These are phyloP conservation scores for Hemileccinum rubropunctum DNA, from an alignment of 768 basidiomycete genomes.

Conservation along the genomic window DNA sequence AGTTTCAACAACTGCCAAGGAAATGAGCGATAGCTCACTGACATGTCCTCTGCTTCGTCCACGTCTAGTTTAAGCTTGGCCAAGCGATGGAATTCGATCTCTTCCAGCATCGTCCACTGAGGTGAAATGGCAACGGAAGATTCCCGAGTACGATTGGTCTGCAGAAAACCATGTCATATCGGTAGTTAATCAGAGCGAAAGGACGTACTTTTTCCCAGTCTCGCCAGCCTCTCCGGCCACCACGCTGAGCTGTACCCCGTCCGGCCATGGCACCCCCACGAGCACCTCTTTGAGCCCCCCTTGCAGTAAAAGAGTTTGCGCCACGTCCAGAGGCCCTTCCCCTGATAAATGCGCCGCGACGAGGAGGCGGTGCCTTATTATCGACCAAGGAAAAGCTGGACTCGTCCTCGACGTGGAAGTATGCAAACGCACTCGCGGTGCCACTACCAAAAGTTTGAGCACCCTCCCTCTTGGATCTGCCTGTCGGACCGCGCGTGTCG, in stretches of 20 bases:
- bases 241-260: conserved; percentile 39
- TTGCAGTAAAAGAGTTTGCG: conserved; percentile 32
- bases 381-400: conserved; percentile 96
- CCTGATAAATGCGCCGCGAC: conserved; percentile 66
- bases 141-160: conserved; percentile 85
- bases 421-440: conserved; percentile 88
- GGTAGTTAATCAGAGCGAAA: not conserved
- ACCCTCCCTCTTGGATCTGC: conserved; percentile 69
- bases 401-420: conserved; percentile 98
- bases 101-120: conserved; percentile 94
- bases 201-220: conserved; percentile 87
- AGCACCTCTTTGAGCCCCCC: conserved; percentile 45
- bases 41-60: conserved; percentile 90
- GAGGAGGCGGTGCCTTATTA: conserved; percentile 69
- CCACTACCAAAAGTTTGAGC: conserved; percentile 88
- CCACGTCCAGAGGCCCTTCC: conserved; percentile 42
- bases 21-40: conserved; percentile 27
- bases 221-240: conserved; percentile 72
- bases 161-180: conserved; percentile 9
- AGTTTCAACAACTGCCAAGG: conserved; percentile 5
- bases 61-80: conserved; percentile 92
- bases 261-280: conserved; percentile 44
- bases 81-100: conserved; percentile 93
- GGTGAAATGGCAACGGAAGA: conserved; percentile 91
- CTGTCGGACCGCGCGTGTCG: conserved; percentile 48